Base-by-base conservation (phyloP, 352 stramenopile species). In the Aphanomyces astaci region DNA sequence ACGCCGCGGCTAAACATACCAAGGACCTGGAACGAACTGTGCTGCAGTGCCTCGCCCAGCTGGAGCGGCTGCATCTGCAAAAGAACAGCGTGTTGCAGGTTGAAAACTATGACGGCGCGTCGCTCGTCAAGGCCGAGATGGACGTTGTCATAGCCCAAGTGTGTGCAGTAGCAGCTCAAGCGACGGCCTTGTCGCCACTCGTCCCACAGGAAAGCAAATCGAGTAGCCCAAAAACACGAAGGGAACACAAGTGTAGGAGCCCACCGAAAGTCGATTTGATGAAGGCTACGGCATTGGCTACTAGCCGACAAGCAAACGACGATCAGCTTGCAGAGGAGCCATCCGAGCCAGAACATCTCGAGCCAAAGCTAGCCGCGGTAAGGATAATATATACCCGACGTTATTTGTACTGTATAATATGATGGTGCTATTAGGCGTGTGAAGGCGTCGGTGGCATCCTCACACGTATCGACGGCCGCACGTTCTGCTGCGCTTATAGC, bases 61-160 rank as follows among this genome's bases (percentile, higher is more conserved):
- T 65, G 1, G 7, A 32, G 24, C 56, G 48, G 36, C 56, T 65
- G 3, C 56, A 65, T 17, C 11, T 17, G n/a, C 56, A 65, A 53
- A 65, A 65, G 36, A 24, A 13, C 36, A 22, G 22, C 4, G 56
- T 52, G 22, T 24, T 65, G 10, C 22, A 4, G 3, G 13, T 4
- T n/a, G 36, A 65, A 53, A 31, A 65, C 32, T 65, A 52, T 36
- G 56, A 65, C 32, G 40, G 33, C 7, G 56, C 56, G 22, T 53
- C 36, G 22, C 27, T 65, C 0, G 31, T 65, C 32, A 65, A 65
- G 19, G 2, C 22, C 11, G 56, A 65, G 25, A 65, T 65, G n/a
- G 56, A 65, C 25, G 10, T 3, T 10, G 15, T 65, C 13, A 10
- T 52, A 2, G n/a, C n/a, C 56, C 11, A 53, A 15, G 36, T 65